Percentiles rank a stretch among this genome's conserved stretches.
These are phyloP conservation scores for Haematococcus lacustris DNA, from an alignment of 139 green algal genomes.

Conservation along the genomic window DNA sequence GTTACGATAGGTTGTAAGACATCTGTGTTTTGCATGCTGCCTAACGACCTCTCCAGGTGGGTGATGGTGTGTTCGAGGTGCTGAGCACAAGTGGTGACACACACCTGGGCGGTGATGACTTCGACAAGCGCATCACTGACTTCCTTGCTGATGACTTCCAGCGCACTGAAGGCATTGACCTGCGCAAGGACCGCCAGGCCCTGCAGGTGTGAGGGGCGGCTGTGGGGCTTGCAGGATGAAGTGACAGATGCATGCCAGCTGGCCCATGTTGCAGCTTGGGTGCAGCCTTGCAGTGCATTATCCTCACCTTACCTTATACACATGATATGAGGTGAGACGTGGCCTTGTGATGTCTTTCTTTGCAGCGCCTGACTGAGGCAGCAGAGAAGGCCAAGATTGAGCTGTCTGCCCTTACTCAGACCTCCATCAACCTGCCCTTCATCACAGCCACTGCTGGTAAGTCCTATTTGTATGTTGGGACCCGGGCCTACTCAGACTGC, in stretches of 20 bases:
- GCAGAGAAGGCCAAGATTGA: slow-evolving; percentile 99
- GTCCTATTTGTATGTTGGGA: too few relatives aligned
- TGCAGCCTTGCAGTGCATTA: background rate
- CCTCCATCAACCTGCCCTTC: slow-evolving; percentile 95
- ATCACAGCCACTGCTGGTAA: slow-evolving; percentile 97
- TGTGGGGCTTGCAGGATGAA: background rate
- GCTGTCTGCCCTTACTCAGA: slow-evolving; percentile 76
- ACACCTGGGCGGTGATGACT: slow-evolving; percentile 98
- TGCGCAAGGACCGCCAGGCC: slow-evolving; percentile 89
- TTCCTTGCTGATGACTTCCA: slow-evolving; percentile 93
- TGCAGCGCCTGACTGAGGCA: slow-evolving; percentile 80
- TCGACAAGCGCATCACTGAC: slow-evolving; percentile 98
- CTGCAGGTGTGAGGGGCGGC: slow-evolving; percentile 44
- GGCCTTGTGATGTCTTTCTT: background rate
- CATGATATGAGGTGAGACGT: background rate
- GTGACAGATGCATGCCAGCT: background rate
- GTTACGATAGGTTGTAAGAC: too few relatives aligned
- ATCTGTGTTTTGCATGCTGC: too few relatives aligned
- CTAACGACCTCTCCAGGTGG: slow-evolving; percentile 85
- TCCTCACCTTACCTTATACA: background rate
- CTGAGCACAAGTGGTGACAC: slow-evolving; percentile 96
- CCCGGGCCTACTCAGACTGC: too few relatives aligned
- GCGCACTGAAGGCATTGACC: slow-evolving; percentile 88
- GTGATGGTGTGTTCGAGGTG: slow-evolving; percentile 99
- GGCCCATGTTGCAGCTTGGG: background rate